Evolutionary conservation across 352 stramenopile species (phyloP).

Genomic region (Globisporangium paddicum): DNA sequence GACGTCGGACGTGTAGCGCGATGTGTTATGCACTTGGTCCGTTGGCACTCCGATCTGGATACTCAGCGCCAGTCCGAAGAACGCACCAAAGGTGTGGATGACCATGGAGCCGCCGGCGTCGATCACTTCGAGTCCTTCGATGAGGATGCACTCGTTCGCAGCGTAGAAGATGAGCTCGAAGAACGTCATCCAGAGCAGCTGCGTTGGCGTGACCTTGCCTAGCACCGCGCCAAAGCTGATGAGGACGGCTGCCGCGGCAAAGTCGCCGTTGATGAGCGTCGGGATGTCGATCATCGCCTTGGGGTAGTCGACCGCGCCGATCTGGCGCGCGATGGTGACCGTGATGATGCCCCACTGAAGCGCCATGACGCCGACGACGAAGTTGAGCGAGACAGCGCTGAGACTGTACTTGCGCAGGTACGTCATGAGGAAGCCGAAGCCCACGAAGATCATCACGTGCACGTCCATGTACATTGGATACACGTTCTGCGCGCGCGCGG

Average conservation of each 20-base stretch:
- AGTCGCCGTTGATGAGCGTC: conserved; percentile 75
- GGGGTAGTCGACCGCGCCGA: conserved; percentile 37
- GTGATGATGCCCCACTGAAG: conserved; percentile 71
- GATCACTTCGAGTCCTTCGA: conserved; percentile 47
- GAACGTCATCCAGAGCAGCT: conserved; percentile 76
- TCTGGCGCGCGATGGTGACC: conserved; percentile 55
- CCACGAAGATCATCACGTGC: conserved; percentile 85
- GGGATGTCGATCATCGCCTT: conserved; percentile 55
- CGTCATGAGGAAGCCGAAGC: conserved; percentile 88
- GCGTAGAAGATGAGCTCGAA: conserved; percentile 74
- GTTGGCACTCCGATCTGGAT: conserved; percentile 47
- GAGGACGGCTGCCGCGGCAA: conserved; percentile 66
- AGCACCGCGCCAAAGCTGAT: conserved; percentile 80
- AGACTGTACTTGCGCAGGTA: conserved; percentile 83
- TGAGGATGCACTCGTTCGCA: conserved; percentile 73
- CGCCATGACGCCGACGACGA: conserved; percentile 60
- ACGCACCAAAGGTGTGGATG: conserved; percentile 83
- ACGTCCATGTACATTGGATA: conserved; percentile 77
- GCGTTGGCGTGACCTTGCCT: conserved; percentile 68
- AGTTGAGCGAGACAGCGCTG: conserved; percentile 73
- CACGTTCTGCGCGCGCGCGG: conserved; percentile 8
- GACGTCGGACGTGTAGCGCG: conserved; percentile 64
- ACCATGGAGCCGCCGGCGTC: conserved; percentile 81
- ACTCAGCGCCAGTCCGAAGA: conserved; percentile 72
- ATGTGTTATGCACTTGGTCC: conserved; percentile 54